phyloP scores from a whole-genome alignment of 2,329 filamentous ascomycete species.

The Cyclaneusma minus region DNA sequence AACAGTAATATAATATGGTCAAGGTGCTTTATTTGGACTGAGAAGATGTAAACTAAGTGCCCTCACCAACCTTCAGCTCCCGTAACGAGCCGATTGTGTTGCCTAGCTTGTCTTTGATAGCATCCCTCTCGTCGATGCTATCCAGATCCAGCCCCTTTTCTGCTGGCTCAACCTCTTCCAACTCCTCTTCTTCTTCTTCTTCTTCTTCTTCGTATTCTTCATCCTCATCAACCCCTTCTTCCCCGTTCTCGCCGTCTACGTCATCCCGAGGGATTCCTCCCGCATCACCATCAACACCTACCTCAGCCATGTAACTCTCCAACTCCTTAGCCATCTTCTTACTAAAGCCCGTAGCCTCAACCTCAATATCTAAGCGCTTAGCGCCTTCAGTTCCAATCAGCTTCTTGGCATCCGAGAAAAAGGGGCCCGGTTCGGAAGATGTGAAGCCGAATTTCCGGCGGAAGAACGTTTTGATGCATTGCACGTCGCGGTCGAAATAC shows the following conservation, averaged over 20 bases:
- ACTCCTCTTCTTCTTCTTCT: slow-evolving; percentile 17
- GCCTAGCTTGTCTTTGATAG: slow-evolving; percentile 7
- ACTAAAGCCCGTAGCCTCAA: slow-evolving; percentile 87
- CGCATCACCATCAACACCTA: slow-evolving; percentile 35
- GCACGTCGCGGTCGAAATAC: slow-evolving; percentile 94
- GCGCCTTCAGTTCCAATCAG: slow-evolving; percentile 47
- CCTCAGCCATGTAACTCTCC: slow-evolving; percentile 72
- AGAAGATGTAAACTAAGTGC: too few relatives aligned
- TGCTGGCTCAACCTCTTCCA: slow-evolving; percentile 7
- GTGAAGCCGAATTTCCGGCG: slow-evolving; percentile 77
- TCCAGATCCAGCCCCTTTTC: slow-evolving; percentile 9
- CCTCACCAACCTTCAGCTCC: not conserved
- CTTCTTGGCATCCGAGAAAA: slow-evolving; percentile 73
- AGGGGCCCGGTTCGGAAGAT: slow-evolving; percentile 67
- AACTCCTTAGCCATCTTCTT: slow-evolving; percentile 95
- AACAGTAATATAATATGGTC: too few relatives aligned
- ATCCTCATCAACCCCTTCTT: slow-evolving; percentile 23
- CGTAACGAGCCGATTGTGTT: not conserved
- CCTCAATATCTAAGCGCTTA: slow-evolving; percentile 67
- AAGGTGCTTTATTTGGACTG: too few relatives aligned
- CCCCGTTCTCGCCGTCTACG: slow-evolving; percentile 23
- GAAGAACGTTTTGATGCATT: slow-evolving; percentile 92
- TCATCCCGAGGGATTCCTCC: slow-evolving; percentile 18
- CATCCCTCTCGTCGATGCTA: slow-evolving; percentile 15
- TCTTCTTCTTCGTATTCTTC: slow-evolving; percentile 18